Conservation (phyloP, 805 yeast species). For the Saturnispora serradocipensis region DNA sequence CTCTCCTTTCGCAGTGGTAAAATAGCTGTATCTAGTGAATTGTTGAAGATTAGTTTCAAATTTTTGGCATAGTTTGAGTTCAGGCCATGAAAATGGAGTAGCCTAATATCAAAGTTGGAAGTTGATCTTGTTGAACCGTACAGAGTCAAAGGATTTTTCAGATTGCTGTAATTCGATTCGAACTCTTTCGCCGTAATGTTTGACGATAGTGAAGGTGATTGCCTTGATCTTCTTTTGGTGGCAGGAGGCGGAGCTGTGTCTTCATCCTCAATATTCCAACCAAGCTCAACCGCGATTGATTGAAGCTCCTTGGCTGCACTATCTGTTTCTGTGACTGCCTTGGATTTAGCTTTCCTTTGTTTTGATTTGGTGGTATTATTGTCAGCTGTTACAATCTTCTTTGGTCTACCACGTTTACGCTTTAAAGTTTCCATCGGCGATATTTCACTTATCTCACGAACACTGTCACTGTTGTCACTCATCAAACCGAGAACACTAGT, state of each 20-base stretch:
- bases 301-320: not conserved
- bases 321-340: not conserved
- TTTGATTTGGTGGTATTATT: not conserved
- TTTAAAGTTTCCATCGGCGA: not conserved
- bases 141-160: constrained; percentile 3
- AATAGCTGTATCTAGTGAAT: not conserved
- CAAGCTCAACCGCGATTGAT: not conserved
- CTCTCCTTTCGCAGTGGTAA: not conserved
- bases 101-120: constrained; percentile 1
- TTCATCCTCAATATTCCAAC: not conserved
- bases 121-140: constrained; percentile 5
- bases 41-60: not conserved
- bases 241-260: not conserved
- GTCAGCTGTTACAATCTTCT: not conserved
- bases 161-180: not conserved
- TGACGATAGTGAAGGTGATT: not conserved
- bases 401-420: constrained; percentile 5
- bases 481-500: not conserved
- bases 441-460: not conserved
- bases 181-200: not conserved
- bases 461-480: not conserved
- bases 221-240: not conserved
- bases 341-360: not conserved
- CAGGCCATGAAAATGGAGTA: constrained; percentile 3
- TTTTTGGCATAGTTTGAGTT: not conserved